Conservation (phyloP, 176 grass and related monocot species). For the Musa itinerans region DNA sequence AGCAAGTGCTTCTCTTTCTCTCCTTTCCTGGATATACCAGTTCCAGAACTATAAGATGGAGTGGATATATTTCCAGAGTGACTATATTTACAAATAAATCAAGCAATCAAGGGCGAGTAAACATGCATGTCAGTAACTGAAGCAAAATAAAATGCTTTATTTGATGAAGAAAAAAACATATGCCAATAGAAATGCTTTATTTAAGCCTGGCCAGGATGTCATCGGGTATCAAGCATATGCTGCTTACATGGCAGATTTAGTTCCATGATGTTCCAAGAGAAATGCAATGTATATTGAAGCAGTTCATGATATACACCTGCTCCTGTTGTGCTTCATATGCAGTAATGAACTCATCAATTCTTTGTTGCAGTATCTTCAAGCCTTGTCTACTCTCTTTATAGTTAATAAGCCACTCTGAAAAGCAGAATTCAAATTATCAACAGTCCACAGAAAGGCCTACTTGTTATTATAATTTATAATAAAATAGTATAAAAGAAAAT, state of each 20-base stretch:
- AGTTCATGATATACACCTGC: conserved; percentile 30
- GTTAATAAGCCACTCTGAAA: conserved; percentile 75
- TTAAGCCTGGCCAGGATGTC: no score
- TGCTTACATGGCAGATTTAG: background rate
- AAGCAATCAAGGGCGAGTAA: background rate
- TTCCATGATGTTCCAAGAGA: background rate
- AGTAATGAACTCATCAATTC: conserved; percentile 86
- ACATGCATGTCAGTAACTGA: no score
- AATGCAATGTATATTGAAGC: background rate
- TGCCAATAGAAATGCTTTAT: no score
- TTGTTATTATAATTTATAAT: background rate
- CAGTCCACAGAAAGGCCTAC: background rate
- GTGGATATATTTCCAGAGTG: background rate
- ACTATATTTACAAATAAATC: background rate
- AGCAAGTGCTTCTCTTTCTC: conserved; percentile 57
- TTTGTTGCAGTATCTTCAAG: conserved; percentile 63
- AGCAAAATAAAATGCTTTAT: no score
- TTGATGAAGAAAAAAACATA: no score
- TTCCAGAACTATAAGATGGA: conserved; percentile 3
- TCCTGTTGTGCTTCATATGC: conserved; percentile 73
- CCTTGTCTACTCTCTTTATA: conserved; percentile 64
- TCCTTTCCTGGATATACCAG: conserved; percentile 64
- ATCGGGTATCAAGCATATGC: background rate
- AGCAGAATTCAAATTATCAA: background rate
- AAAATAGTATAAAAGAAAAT: background rate